Base-by-base conservation (phyloP, 371 early-diverging fungal species). In the Chytridium lagenaria region DNA sequence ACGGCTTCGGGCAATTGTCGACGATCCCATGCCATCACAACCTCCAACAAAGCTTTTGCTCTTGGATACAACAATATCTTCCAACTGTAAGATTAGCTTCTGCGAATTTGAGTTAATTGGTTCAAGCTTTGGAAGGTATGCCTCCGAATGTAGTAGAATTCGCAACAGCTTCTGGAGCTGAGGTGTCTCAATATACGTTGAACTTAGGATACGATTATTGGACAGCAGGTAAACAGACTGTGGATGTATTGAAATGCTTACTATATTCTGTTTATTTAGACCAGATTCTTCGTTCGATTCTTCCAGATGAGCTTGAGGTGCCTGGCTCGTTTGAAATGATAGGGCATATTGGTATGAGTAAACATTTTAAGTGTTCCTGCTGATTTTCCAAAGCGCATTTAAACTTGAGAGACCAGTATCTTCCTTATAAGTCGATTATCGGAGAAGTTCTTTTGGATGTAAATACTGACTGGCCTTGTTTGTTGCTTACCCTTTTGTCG, bases 401-500 rank as follows among this genome's bases (percentile, higher is more conserved):
- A 89, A 99, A 99, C 78, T 80, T 99, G 61, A 87, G 94, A 40
- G 94, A 94, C 33, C 92, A 95, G 71, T 91, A 92, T 61, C 81
- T 90, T 22, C 96, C 94, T 12, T 99, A 92, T 89, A 97, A 95
- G 75, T 71, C 82, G 3, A 69, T 98, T 55, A 95, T 99, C 71
- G 98, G 98, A 12, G 88, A 97, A 83, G 92, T 98, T 1, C 91
- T 99, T 49, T 82, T 98, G 75, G 98, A 98, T 83, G 93, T 92
- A 85, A 77, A 84, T 78, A 40, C n/a, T n/a, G n/a, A n/a, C n/a
- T n/a, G n/a, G n/a, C n/a, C n/a, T n/a, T n/a, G n/a, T n/a, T n/a
- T n/a, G n/a, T n/a, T n/a, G n/a, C n/a, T n/a, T n/a, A n/a, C 7
- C 67, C 15, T 40, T 61, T 51, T 40, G 7, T 44, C 19, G 7